Evolutionary conservation across 306 rosid genomes (phyloP).

Genomic region (Vicia villosa): DNA sequence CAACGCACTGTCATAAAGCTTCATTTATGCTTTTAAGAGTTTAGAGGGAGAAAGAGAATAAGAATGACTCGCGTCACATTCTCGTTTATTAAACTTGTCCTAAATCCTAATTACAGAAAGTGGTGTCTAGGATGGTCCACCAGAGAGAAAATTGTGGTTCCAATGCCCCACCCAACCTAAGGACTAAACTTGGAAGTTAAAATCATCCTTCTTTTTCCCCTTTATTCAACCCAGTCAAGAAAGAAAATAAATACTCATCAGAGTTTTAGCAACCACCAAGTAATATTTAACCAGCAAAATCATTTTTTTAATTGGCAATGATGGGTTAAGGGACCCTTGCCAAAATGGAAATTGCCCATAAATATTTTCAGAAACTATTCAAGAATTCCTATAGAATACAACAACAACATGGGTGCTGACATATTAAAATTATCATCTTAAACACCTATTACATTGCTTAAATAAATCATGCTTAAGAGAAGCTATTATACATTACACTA

Average conservation of each 20-base stretch:
- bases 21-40: slow-evolving; percentile 10
- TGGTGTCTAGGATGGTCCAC: no score
- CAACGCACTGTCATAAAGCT: no score
- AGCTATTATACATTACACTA: slow-evolving; percentile 54
- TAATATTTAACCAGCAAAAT: not conserved
- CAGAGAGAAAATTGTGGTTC: no score
- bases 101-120: no score
- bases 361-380: slow-evolving; percentile 55
- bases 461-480: slow-evolving; percentile 41
- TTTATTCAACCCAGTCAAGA: no score
- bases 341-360: slow-evolving; percentile 36
- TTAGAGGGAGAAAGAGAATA: no score
- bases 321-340: not conserved
- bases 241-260: no score
- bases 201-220: no score
- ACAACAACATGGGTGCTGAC: slow-evolving; percentile 63
- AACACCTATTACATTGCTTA: slow-evolving; percentile 49
- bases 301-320: not conserved
- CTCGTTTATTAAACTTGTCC: no score
- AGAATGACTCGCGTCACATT: no score
- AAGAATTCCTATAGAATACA: slow-evolving; percentile 65
- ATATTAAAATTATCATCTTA: slow-evolving; percentile 43
- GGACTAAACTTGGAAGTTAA: no score
- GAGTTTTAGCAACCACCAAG: not conserved
- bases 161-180: no score